Percentiles rank a stretch among this genome's conserved stretches.
These are phyloP conservation scores for Botryosphaeria dothidea DNA, from an alignment of 2,329 filamentous ascomycete genomes.

Conservation along the genomic window DNA sequence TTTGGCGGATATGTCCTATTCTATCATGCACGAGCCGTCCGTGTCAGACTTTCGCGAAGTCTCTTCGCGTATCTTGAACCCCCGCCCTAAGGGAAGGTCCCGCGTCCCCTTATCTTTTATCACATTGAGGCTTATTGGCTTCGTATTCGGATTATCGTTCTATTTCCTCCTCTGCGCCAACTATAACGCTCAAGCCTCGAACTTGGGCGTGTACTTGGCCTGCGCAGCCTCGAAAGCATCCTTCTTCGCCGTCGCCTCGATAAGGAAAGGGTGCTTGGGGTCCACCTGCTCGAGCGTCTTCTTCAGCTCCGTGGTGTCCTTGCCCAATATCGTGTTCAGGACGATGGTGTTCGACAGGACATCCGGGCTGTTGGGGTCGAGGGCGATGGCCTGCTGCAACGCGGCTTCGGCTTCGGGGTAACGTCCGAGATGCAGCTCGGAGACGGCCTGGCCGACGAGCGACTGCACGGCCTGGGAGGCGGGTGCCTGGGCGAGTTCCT, in stretches of 20 bases:
- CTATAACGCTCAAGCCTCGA: conserved; percentile 44
- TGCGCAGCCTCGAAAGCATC: conserved; percentile 84
- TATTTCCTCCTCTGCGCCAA: neutral
- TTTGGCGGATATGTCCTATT: neutral
- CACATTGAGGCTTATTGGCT: neutral
- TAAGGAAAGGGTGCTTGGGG: conserved; percentile 69
- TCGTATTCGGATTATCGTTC: neutral
- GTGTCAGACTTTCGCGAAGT: neutral
- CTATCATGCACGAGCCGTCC: neutral
- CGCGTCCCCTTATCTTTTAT: conserved; percentile 2
- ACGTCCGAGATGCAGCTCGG: conserved; percentile 86
- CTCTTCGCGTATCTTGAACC: neutral
- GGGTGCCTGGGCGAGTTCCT: conserved; percentile 88
- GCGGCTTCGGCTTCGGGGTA: conserved; percentile 87
- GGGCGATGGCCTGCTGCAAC: conserved; percentile 74
- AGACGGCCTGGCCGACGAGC: conserved; percentile 84
- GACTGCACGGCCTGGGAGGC: conserved; percentile 74
- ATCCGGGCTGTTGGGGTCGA: conserved; percentile 70
- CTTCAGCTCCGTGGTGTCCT: conserved; percentile 63
- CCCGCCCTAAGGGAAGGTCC: neutral
- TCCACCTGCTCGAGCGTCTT: conserved; percentile 56
- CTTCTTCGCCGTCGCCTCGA: conserved; percentile 81
- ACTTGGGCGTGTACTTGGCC: conserved; percentile 83
- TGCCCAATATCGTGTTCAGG: conserved; percentile 74
- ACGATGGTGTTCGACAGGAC: conserved; percentile 83